phyloP scores from a whole-genome alignment of 306 rosid species.

The Castanospermum australe region DNA sequence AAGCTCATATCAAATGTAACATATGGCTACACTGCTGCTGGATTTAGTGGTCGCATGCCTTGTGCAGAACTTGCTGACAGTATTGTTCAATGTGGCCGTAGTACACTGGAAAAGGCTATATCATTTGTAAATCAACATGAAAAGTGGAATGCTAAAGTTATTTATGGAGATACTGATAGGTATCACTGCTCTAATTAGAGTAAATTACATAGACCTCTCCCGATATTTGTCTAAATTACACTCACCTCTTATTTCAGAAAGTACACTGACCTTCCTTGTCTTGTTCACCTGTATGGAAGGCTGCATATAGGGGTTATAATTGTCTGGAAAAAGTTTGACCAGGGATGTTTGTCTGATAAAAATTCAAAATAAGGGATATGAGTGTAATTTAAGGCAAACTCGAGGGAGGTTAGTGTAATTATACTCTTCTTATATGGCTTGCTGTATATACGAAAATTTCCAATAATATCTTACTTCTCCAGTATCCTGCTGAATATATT shows the following conservation, averaged over 20 bases:
- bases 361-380: background rate
- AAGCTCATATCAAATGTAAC: constrained; percentile 94
- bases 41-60: constrained; percentile 99
- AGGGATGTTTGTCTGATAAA: background rate
- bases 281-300: background rate
- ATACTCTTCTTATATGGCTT: background rate
- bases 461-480: background rate
- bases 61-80: constrained; percentile 98
- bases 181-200: constrained; percentile 29
- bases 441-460: background rate
- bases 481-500: background rate
- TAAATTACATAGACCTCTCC: background rate
- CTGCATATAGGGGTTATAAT: background rate
- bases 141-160: constrained; percentile 86
- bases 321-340: background rate
- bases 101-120: constrained; percentile 86
- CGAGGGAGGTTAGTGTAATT: background rate
- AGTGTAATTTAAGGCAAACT: background rate
- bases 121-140: constrained; percentile 79
- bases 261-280: background rate
- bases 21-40: constrained; percentile 97
- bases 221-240: background rate
- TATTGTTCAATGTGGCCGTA: constrained; percentile 92
- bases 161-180: constrained; percentile 99
- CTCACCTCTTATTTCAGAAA: background rate